Conservation (phyloP, 192 early-diverging fungal species). For the Umbelopsis ramanniana region DNA sequence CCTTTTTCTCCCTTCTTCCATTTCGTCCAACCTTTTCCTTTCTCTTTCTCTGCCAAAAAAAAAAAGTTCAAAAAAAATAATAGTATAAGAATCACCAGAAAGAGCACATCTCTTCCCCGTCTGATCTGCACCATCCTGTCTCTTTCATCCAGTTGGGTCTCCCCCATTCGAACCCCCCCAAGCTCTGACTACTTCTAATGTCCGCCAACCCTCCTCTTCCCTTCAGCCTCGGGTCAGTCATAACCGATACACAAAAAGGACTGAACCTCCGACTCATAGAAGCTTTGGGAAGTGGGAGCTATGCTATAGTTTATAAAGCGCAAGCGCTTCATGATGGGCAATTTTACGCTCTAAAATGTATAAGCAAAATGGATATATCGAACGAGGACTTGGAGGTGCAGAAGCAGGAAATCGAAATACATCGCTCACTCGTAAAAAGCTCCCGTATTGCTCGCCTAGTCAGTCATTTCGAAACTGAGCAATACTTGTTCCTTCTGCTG, state of each 20-base stretch:
- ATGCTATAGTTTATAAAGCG: slow-evolving; percentile 77
- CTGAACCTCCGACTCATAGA: slow-evolving; percentile 45
- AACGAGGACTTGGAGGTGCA: slow-evolving; percentile 68
- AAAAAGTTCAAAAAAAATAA: not conserved
- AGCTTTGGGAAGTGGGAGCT: slow-evolving; percentile 72
- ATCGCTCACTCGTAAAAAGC: slow-evolving; percentile 61
- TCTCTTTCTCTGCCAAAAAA: not conserved
- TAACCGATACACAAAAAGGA: slow-evolving; percentile 41
- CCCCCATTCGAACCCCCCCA: slow-evolving; percentile 1
- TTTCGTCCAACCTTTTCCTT: not conserved
- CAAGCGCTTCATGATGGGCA: slow-evolving; percentile 57
- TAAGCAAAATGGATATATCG: slow-evolving; percentile 66
- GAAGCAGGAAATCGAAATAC: slow-evolving; percentile 69
- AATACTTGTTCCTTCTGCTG: slow-evolving; percentile 73
- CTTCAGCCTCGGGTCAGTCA: slow-evolving; percentile 46
- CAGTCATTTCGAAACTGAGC: slow-evolving; percentile 69
- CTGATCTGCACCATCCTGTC: slow-evolving; percentile 1
- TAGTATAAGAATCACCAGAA: no score
- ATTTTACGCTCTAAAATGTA: slow-evolving; percentile 75
- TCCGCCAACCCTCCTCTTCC: slow-evolving; percentile 40
- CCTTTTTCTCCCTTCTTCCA: slow-evolving; percentile 3
- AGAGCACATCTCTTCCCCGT: not conserved
- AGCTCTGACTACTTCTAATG: slow-evolving; percentile 6
- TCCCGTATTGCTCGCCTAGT: slow-evolving; percentile 66
- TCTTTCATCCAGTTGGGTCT: not conserved